A percentile compares a stretch with the other conserved stretches of the same genome.
phyloP scores from a whole-genome alignment of 192 early-diverging fungal species.

The Coemansia asiatica region DNA sequence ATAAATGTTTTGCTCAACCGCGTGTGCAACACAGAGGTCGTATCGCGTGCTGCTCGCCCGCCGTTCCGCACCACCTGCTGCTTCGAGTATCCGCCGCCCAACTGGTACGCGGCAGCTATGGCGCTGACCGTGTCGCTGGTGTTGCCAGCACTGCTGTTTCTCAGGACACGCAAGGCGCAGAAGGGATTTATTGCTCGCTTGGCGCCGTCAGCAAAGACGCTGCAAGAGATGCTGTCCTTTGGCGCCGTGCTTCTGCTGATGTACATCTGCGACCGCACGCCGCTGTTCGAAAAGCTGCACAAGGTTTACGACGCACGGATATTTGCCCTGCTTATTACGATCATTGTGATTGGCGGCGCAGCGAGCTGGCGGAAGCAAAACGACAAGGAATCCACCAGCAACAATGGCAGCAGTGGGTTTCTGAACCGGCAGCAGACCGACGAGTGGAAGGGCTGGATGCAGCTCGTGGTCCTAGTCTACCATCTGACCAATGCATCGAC shows the following conservation, averaged over 20 bases:
- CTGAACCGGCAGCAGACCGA: slow-evolving; percentile 77
- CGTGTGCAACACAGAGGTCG: slow-evolving; percentile 58
- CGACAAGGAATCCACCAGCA: neutral
- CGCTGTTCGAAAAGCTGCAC: slow-evolving; percentile 65
- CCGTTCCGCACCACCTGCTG: slow-evolving; percentile 65
- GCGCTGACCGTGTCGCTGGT: slow-evolving; percentile 26
- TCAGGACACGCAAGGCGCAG: slow-evolving; percentile 10
- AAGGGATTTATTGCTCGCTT: neutral
- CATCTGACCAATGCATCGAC: slow-evolving; percentile 70
- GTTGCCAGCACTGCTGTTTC: neutral
- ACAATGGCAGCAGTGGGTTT: slow-evolving; percentile 52
- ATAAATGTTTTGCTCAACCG: slow-evolving; percentile 64
- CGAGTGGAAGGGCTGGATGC: slow-evolving; percentile 91
- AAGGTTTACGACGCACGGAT: slow-evolving; percentile 57
- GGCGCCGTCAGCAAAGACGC: slow-evolving; percentile 44
- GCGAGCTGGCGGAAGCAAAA: slow-evolving; percentile 45
- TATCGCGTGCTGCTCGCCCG: slow-evolving; percentile 25
- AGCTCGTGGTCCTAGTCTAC: slow-evolving; percentile 68
- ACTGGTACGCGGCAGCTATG: slow-evolving; percentile 36
- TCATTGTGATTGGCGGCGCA: slow-evolving; percentile 50
- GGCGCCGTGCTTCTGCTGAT: slow-evolving; percentile 59
- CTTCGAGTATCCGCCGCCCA: slow-evolving; percentile 55
- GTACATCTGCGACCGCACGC: slow-evolving; percentile 69
- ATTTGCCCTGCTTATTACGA: slow-evolving; percentile 53
- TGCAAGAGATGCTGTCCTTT: slow-evolving; percentile 58